phyloP scores from a whole-genome alignment of 1,284 basidiomycete species.

The Austroboletus niveus region DNA sequence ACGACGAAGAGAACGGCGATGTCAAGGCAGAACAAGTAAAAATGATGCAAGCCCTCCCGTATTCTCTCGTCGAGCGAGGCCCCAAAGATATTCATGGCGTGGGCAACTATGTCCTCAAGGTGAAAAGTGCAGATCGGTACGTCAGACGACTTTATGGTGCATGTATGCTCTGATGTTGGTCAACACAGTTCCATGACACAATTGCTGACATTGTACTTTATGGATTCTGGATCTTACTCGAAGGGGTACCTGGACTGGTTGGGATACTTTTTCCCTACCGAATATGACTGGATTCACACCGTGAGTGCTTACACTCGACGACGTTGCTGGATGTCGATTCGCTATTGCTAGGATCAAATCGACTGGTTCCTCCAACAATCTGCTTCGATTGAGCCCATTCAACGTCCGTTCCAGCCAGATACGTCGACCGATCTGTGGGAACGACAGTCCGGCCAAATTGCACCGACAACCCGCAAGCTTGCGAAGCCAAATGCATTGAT shows the following conservation, averaged over 20 bases:
- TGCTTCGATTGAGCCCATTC: constrained; percentile 64
- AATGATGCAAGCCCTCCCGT: constrained; percentile 78
- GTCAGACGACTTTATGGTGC: neutral
- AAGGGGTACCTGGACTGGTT: constrained; percentile 57
- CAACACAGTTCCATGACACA: constrained; percentile 74
- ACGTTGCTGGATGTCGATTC: neutral
- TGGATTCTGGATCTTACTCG: constrained; percentile 85
- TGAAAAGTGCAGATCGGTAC: constrained; percentile 72
- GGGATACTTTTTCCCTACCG: constrained; percentile 59
- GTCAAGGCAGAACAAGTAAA: constrained; percentile 64
- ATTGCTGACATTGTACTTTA: constrained; percentile 87
- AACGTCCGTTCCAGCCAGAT: constrained; percentile 80
- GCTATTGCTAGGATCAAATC: constrained; percentile 59
- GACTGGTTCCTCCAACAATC: constrained; percentile 87
- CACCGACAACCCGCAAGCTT: constrained; percentile 53
- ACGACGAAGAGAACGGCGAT: constrained; percentile 77
- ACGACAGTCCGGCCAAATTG: constrained; percentile 52
- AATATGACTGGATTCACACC: constrained; percentile 81
- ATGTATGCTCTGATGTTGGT: constrained; percentile 4
- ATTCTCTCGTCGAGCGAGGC: constrained; percentile 77
- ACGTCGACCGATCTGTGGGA: constrained; percentile 64
- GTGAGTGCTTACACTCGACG: constrained; percentile 30
- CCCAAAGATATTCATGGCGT: constrained; percentile 82
- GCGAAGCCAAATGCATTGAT: constrained; percentile 90
- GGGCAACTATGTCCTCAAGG: constrained; percentile 83